Evolutionary conservation across 306 rosid genomes (phyloP), one percentile per base, ranked within the genome.

Genomic region (Crataegus laevigata): DNA sequence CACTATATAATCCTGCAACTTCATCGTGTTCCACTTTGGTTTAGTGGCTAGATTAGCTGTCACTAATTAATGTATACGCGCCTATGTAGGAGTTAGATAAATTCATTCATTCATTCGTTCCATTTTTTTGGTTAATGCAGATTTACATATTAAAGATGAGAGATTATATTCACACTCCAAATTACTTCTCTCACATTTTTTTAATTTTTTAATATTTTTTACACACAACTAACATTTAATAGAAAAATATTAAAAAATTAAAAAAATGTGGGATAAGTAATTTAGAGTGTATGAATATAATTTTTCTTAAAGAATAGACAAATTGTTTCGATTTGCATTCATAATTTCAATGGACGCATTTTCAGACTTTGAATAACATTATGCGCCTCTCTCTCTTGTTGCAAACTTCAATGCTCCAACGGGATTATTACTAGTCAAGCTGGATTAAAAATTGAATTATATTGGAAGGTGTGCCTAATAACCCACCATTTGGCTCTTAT

Each of bases 1-100:
- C 92, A 3, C 5, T 89, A 36, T 84, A 66, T 38, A 92, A 91
- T 63, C 97, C 91, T 50, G 57, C 89, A 12, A 87, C 91, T 1
- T 81, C 88, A 1, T 51, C 88, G 42, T 91, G 94, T 36, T 91
- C 88, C 0, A 85, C 92, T 5, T 66, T 91, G 30, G 88, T 89
- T 11, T 83, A 58, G 38, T 6, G 32, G 58, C 28, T 65, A 5
- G n/a, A 32, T 6, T 65, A 24, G 10, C 21, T 22, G 4, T 6
- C 43, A 38, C 6, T 15, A 4, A 21, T 25, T 25, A 26, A 25
- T 64, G 43, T 28, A 64, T 9, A 18, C 50, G 50, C 50, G 68
- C 42, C 24, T 17, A 18, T 14, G 11, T 17, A 15, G 68, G 40
- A 8, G 22, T 7, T 30, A 3, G 24, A 15, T 8, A 63, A 29